Evolutionary conservation across 1,284 basidiomycete species (phyloP), one percentile per base, ranked within the genome.

Genomic region (Hemileia vastatrix): DNA sequence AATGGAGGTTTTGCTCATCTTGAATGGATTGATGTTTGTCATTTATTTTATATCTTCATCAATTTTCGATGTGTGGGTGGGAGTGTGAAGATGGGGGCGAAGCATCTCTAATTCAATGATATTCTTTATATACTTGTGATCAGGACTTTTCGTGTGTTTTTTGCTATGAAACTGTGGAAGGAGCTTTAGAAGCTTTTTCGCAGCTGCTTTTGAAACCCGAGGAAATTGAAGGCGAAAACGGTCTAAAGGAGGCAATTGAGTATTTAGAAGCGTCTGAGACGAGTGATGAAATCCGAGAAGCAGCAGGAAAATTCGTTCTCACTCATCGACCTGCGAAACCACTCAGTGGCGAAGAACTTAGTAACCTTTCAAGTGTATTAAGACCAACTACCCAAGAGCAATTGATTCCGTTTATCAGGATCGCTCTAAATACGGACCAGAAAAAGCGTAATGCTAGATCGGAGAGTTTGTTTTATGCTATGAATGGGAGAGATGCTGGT

Each of bases 21-120:
- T 21, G 58, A 61, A 54, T 61, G 58, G 58, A 47, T 61, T 9
- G 52, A 61, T 33, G 58, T n/a, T n/a, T n/a, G n/a, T n/a, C n/a
- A n/a, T n/a, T n/a, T n/a, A n/a, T n/a, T n/a, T n/a, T n/a, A n/a
- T n/a, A n/a, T n/a, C n/a, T n/a, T n/a, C n/a, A n/a, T n/a, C n/a
- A n/a, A n/a, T n/a, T n/a, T n/a, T n/a, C n/a, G n/a, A n/a, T n/a
- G n/a, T n/a, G n/a, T n/a, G n/a, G n/a, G n/a, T n/a, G n/a, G n/a
- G n/a, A n/a, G n/a, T n/a, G n/a, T n/a, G n/a, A n/a, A n/a, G n/a
- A n/a, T n/a, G n/a, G n/a, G n/a, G n/a, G n/a, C n/a, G n/a, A n/a
- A n/a, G n/a, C n/a, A n/a, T n/a, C n/a, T n/a, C n/a, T n/a, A n/a
- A n/a, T n/a, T n/a, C n/a, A n/a, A n/a, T n/a, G n/a, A n/a, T n/a